Conservation (phyloP, 352 stramenopile genomes). For the Phytophthora pini region DNA sequence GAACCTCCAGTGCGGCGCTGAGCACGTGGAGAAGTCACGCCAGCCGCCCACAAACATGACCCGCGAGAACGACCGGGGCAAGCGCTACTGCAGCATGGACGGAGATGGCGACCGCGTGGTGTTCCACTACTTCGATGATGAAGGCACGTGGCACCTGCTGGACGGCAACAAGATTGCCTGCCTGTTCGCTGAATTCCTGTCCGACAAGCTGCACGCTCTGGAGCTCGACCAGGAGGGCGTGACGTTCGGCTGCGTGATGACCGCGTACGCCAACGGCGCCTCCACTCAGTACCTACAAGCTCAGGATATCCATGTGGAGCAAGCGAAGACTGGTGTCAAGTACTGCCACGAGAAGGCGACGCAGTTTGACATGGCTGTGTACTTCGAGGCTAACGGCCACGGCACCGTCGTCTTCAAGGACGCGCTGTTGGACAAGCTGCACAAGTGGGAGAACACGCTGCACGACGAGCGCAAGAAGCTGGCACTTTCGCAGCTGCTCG, state of each 20-base stretch:
- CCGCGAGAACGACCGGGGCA: conserved; percentile 69
- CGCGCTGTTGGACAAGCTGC: conserved; percentile 83
- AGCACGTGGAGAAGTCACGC: conserved; percentile 97
- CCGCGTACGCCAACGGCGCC: conserved; percentile 99
- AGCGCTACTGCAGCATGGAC: conserved; percentile 95
- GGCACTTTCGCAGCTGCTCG: conserved; percentile 83
- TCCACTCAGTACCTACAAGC: conserved; percentile 91
- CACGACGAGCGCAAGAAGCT: conserved; percentile 84
- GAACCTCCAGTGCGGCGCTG: conserved; percentile 97
- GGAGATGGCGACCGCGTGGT: conserved; percentile 98
- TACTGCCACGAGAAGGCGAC: conserved; percentile 96
- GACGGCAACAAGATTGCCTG: conserved; percentile 99
- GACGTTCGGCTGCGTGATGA: conserved; percentile 97
- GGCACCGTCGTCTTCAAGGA: conserved; percentile 98
- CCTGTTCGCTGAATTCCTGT: conserved; percentile 95
- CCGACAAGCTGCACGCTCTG: conserved; percentile 87
- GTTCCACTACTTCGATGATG: conserved; percentile 94
- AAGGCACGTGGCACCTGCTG: conserved; percentile 86
- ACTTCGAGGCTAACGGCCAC: conserved; percentile 99
- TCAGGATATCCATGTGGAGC: conserved; percentile 72
- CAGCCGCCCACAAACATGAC: conserved; percentile 74
- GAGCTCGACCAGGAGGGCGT: conserved; percentile 79
- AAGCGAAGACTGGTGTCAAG: conserved; percentile 99
- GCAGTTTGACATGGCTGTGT: conserved; percentile 98
- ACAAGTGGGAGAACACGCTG: conserved; percentile 79